Evolutionary conservation across 164 flowering plant genomes (phyloP), one percentile per base, ranked within the genome.

Genomic region (Nymphaea thermarum): DNA sequence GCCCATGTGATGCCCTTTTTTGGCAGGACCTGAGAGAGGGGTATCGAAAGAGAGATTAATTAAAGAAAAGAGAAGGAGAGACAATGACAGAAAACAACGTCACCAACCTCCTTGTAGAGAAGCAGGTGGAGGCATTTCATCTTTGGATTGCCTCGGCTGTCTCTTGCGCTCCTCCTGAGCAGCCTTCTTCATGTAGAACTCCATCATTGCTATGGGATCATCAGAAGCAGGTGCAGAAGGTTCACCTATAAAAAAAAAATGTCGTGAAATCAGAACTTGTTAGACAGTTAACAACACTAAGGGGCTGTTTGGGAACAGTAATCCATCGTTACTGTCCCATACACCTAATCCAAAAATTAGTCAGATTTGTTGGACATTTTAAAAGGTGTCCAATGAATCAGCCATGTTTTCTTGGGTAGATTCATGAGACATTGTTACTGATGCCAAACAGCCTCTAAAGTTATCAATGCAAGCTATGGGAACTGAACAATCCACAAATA

Each of bases 121-220:
- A 64, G 96, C 81, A 77, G 98, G 98, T 4, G 98, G 98, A 18
- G 98, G 98, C 98, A 93, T 93, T 78, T 93, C 98, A 78, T 93
- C 96, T 72, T 91, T 91, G 5, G 97, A 89, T 47, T 80, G 84
- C 77, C 74, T 93, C 69, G 87, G 93, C 64, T 77, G 90, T 76
- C 87, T 85, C 74, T 63, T 76, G 67, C 79, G 83, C 78, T 93
- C 98, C 79, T 93, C 98, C 51, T 83, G 91, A 62, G 94, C 97
- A 75, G 98, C 98, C 79, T 85, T 93, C 80, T 89, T 91, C 93
- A 88, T 79, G 80, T 91, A 93, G 72, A 77, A 91, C 71, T 93
- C 98, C 98, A 93, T 93, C 97, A 91, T 91, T 17, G 98, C 94
- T 55, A 93, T 72, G 43, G 98, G 87, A 80, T 93, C 98, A 55